Percentiles rank a stretch among this genome's conserved stretches.
Conservation (phyloP, 2,329 filamentous ascomycete genomes). For the Beauveria sp. region DNA sequence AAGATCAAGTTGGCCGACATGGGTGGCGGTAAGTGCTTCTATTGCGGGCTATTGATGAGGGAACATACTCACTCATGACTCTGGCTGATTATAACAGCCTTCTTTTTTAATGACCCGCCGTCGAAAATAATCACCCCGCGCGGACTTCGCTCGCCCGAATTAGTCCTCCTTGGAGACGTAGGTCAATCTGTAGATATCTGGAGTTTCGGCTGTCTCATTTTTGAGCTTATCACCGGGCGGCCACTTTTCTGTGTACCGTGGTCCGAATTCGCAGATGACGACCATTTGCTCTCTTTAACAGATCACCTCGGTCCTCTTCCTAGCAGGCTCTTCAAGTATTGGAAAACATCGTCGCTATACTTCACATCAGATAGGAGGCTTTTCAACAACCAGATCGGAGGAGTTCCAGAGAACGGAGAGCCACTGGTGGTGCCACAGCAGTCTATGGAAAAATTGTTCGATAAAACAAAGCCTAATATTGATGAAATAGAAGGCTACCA, state of each 20-base stretch:
- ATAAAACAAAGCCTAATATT: slow-evolving; percentile 17
- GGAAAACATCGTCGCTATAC: slow-evolving; percentile 21
- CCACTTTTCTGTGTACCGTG: slow-evolving; percentile 21
- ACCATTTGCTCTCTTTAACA: slow-evolving; percentile 17
- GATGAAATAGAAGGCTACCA: slow-evolving; percentile 18
- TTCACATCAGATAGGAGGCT: slow-evolving; percentile 20
- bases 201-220: slow-evolving; percentile 26
- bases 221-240: slow-evolving; percentile 23
- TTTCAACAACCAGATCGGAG: slow-evolving; percentile 21
- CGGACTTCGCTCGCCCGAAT: slow-evolving; percentile 23
- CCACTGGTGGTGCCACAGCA: slow-evolving; percentile 18
- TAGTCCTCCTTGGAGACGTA: slow-evolving; percentile 19
- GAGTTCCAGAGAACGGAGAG: slow-evolving; percentile 15
- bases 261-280: slow-evolving; percentile 17
- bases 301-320: slow-evolving; percentile 17
- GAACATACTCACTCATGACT: not conserved
- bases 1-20: slow-evolving; percentile 25
- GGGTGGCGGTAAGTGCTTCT: slow-evolving; percentile 21
- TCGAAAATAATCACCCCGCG: slow-evolving; percentile 16
- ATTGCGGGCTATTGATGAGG: not conserved
- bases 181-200: slow-evolving; percentile 21
- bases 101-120: slow-evolving; percentile 21
- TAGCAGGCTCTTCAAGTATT: slow-evolving; percentile 15
- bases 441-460: slow-evolving; percentile 21
- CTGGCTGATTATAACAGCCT: slow-evolving; percentile 14